phyloP scores from a whole-genome alignment of 78 protist genomes.

The Dictyostelium discoideum region DNA sequence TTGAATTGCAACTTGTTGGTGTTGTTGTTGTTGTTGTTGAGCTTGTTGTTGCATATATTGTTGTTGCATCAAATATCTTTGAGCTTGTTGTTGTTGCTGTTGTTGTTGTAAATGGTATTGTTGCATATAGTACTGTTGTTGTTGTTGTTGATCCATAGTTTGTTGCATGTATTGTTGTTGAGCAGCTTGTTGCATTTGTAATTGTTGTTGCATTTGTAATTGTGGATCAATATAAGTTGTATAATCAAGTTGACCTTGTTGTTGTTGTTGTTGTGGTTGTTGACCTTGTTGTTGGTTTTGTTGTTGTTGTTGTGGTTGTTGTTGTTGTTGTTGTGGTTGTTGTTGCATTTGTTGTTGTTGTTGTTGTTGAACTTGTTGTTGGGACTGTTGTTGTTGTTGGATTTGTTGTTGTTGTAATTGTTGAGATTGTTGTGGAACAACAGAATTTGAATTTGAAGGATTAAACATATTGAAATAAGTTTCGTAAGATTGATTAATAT shows the following conservation, averaged over 20 bases:
- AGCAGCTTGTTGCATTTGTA: constrained; percentile 21
- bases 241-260: background rate
- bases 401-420: background rate
- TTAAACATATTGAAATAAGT: constrained; percentile 54
- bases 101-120: constrained; percentile 28
- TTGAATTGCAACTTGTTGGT: background rate
- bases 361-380: background rate
- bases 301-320: constrained; percentile 50
- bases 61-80: constrained; percentile 20
- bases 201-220: constrained; percentile 29
- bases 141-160: constrained; percentile 14
- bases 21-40: constrained; percentile 40
- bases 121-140: constrained; percentile 16
- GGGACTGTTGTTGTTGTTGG: background rate
- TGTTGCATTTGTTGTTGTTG: background rate
- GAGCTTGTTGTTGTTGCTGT: constrained; percentile 22
- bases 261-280: constrained; percentile 8
- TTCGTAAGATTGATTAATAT: constrained; percentile 57
- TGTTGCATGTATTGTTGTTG: constrained; percentile 27
- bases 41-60: constrained; percentile 25
- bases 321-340: background rate
- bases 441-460: constrained; percentile 1
- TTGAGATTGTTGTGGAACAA: constrained; percentile 37
- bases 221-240: constrained; percentile 10
- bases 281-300: constrained; percentile 11